Base-by-base conservation (phyloP, 805 yeast genomes). In the Metschnikowia gelsemii region DNA sequence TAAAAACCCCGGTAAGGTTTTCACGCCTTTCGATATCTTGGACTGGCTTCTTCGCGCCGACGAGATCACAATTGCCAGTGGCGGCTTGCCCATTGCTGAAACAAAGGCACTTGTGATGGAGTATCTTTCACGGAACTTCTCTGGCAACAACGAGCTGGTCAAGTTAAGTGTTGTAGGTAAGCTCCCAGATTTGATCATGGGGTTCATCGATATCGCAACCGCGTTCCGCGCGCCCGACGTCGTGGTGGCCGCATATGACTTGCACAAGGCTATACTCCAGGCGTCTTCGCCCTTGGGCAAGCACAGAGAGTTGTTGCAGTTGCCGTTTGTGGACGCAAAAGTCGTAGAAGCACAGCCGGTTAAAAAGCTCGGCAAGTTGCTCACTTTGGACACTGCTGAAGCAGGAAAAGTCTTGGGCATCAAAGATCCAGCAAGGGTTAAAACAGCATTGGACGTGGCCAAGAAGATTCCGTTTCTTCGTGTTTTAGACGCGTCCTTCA, bases 151-250 rank as follows among this genome's bases (percentile, higher is more conserved):
- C 17, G 61, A 66, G 30, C 45, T 59, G 2, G 66, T 72, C 20
- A 78, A 78, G 56, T 70, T 82, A 34, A 70, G 75, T 45, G 67
- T 85, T 19, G 80, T 86, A 6, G 66, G 87, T 1, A 70, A 76
- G 33, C 72, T 85, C 23, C 88, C 90, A 24, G 71, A 73, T 13
- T 68, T 91, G 50, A 65, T 91, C 26, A 65, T 71, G 24, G 95
- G 90, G 0, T 72, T 88, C 52, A 68, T 89, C 45, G 96, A 87
- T 51, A 83, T 93, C 55, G 86, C 96, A 9, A 71, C 87, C 13
- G 78, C 77, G 26, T 90, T 91, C 68, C 83, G 91, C 68, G 77
- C 79, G 46, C 70, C 79, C 17, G 91, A 83, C 16, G 69, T 87
- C 40, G 72, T 87, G 24, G 51, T 71, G 26, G 70, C 75, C 26